phyloP scores from a whole-genome alignment of 2,329 filamentous ascomycete genomes.

The Sclerotinia trifoliorum region DNA sequence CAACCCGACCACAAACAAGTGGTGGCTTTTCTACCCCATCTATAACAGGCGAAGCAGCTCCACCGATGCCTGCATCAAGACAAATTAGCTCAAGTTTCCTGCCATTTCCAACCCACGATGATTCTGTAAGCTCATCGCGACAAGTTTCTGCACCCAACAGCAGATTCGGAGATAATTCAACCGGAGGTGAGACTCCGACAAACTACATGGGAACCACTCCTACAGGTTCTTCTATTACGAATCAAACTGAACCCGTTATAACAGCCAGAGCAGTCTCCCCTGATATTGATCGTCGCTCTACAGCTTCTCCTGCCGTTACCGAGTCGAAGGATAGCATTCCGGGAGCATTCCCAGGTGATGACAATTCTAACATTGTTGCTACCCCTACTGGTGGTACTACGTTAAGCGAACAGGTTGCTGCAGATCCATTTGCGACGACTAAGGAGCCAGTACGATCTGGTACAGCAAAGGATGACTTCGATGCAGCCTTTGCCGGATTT shows the following conservation, averaged over 20 bases:
- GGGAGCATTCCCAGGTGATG: slow-evolving; percentile 54
- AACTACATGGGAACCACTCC: slow-evolving; percentile 39
- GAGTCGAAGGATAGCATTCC: slow-evolving; percentile 45
- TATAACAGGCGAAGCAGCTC: slow-evolving; percentile 59
- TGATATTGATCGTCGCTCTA: slow-evolving; percentile 37
- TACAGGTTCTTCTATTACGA: slow-evolving; percentile 37
- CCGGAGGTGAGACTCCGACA: slow-evolving; percentile 42
- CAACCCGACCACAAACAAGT: slow-evolving; percentile 31
- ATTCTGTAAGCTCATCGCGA: slow-evolving; percentile 74
- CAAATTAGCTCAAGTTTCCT: slow-evolving; percentile 77
- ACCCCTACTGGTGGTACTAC: slow-evolving; percentile 49
- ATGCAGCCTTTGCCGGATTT: slow-evolving; percentile 80
- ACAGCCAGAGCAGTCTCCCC: slow-evolving; percentile 35
- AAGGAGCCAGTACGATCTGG: slow-evolving; percentile 50
- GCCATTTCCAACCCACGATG: slow-evolving; percentile 63
- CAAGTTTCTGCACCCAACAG: slow-evolving; percentile 73
- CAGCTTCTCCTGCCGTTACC: slow-evolving; percentile 34
- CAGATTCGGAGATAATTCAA: slow-evolving; percentile 54
- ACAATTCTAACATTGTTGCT: slow-evolving; percentile 46
- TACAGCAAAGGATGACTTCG: slow-evolving; percentile 73
- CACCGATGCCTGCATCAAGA: slow-evolving; percentile 66
- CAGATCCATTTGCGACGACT: slow-evolving; percentile 54
- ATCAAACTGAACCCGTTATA: slow-evolving; percentile 28
- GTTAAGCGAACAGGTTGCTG: slow-evolving; percentile 47
- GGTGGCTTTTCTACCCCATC: slow-evolving; percentile 44